phyloP scores from a whole-genome alignment of 306 rosid species.

The Cyamopsis tetragonoloba region DNA sequence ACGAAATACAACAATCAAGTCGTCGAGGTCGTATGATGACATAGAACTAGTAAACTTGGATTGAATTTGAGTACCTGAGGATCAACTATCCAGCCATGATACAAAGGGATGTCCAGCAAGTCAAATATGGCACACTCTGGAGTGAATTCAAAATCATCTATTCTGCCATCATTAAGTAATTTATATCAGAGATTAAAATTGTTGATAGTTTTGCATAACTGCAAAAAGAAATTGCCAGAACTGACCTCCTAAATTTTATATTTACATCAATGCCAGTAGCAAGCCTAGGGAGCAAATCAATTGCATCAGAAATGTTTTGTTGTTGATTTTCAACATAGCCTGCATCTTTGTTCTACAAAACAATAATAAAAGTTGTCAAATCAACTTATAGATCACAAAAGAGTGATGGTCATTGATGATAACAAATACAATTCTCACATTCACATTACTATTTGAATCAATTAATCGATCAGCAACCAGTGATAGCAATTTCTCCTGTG shows the following conservation, averaged over 20 bases:
- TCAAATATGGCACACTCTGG: constrained; percentile 98
- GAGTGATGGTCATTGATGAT: not conserved
- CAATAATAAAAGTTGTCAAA: constrained; percentile 17
- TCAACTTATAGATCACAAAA: constrained; percentile 16
- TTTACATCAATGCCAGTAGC: constrained; percentile 99
- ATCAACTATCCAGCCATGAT: constrained; percentile 99
- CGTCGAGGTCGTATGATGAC: not conserved
- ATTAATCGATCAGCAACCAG: constrained; percentile 84
- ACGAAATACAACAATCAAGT: not conserved
- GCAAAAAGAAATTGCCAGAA: constrained; percentile 9
- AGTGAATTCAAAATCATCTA: constrained; percentile 93
- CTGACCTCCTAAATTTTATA: constrained; percentile 80
- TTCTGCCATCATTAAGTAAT: constrained; percentile 51
- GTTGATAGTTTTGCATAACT: constrained; percentile 19
- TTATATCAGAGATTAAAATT: constrained; percentile 28
- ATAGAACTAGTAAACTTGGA: constrained; percentile 2
- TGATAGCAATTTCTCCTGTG: constrained; percentile 92
- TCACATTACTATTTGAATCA: constrained; percentile 79
- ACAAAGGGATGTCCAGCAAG: constrained; percentile 90
- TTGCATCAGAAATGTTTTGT: constrained; percentile 96
- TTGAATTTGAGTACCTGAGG: constrained; percentile 57
- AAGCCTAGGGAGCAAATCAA: constrained; percentile 94
- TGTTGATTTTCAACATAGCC: constrained; percentile 87
- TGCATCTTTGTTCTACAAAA: constrained; percentile 74
- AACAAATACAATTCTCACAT: constrained; percentile 47